Evolutionary conservation across 176 grass and related monocot species (phyloP).

Genomic region (Dactylis glomerata): DNA sequence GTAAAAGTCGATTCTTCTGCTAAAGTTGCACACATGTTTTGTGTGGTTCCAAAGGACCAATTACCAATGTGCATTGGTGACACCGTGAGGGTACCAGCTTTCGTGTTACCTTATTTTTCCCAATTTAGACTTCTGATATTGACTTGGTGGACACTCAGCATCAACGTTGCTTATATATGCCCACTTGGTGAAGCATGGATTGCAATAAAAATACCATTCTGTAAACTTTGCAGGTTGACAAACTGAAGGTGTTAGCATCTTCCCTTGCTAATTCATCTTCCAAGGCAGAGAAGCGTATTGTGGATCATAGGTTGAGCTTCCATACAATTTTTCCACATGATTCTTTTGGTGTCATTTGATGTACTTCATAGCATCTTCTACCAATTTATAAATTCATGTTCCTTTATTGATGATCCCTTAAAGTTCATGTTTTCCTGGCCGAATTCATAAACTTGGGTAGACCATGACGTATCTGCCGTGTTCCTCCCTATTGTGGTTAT

Average conservation of each 20-base stretch:
- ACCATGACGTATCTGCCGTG: constrained; percentile 4
- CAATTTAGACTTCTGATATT: constrained; percentile 16
- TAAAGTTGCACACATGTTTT: not conserved
- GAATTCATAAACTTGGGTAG: constrained; percentile 7
- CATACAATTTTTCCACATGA: not conserved
- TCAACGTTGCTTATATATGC: not conserved
- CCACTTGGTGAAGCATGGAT: not conserved
- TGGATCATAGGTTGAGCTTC: constrained; percentile 77
- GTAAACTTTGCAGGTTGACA: constrained; percentile 62
- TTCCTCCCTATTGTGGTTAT: not conserved
- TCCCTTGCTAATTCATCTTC: constrained; percentile 95
- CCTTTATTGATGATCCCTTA: not conserved
- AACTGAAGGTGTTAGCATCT: constrained; percentile 83
- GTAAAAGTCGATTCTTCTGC: constrained; percentile 5
- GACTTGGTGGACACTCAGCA: not conserved
- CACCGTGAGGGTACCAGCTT: not conserved
- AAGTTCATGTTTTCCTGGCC: not conserved
- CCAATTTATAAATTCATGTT: not conserved
- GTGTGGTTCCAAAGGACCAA: not conserved
- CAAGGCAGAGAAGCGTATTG: constrained; percentile 96
- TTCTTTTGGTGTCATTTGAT: constrained; percentile 28
- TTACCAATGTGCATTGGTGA: not conserved
- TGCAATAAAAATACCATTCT: constrained; percentile 22
- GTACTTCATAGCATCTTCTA: constrained; percentile 18
- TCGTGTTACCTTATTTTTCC: not conserved